Conservation (phyloP, 768 basidiomycete genomes). For the Boletus patriciae region DNA sequence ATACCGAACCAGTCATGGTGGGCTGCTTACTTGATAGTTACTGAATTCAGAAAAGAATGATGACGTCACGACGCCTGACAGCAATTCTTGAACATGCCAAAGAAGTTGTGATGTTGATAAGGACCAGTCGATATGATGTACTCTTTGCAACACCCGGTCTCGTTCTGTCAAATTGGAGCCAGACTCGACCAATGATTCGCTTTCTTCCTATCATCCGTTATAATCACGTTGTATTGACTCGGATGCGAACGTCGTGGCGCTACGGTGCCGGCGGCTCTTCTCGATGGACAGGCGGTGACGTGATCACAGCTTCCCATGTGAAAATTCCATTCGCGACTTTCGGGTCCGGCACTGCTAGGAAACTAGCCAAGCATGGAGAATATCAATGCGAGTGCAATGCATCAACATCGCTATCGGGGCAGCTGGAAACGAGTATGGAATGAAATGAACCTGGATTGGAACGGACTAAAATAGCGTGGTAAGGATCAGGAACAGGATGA, state of each 20-base stretch:
- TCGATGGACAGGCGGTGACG: not conserved
- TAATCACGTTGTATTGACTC: slow-evolving; percentile 9
- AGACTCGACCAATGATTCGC: not conserved
- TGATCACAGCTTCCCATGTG: slow-evolving; percentile 5
- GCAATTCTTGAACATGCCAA: too few relatives aligned
- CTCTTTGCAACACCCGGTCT: not conserved
- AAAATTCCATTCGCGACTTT: not conserved
- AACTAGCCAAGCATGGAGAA: not conserved
- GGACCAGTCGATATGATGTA: not conserved
- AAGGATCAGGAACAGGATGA: not conserved
- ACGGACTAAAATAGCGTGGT: not conserved
- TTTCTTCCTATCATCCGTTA: not conserved
- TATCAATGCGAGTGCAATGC: not conserved
- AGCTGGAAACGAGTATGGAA: not conserved
- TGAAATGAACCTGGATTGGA: not conserved
- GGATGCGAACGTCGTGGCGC: slow-evolving; percentile 2
- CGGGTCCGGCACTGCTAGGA: not conserved
- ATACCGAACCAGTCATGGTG: too few relatives aligned
- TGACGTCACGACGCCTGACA: too few relatives aligned
- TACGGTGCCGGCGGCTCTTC: slow-evolving; percentile 7
- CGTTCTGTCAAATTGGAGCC: not conserved
- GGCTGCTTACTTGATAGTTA: too few relatives aligned
- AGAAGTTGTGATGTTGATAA: too few relatives aligned
- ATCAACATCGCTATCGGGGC: not conserved
- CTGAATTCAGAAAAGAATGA: too few relatives aligned